These are phyloP conservation scores for Cryptococcus maquisensis DNA, from an alignment of 1,284 basidiomycete species.

Conservation along the genomic window DNA sequence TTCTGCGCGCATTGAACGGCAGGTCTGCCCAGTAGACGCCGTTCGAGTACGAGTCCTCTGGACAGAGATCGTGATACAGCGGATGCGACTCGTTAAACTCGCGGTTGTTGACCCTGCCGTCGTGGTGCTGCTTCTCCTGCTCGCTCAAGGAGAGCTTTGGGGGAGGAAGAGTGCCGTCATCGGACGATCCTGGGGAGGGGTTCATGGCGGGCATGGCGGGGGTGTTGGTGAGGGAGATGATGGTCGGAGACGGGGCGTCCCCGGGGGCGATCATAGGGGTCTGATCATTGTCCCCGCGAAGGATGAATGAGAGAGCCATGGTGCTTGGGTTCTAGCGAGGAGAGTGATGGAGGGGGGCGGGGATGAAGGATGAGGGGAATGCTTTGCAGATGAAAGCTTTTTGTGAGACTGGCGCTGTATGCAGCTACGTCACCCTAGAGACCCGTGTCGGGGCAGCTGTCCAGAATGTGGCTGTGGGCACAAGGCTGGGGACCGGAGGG, in stretches of 20 bases:
- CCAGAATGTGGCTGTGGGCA: no score
- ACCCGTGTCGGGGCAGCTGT: no score
- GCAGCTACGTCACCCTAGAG: no score
- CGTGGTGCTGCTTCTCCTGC: slow-evolving; percentile 2
- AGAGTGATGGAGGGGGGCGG: not conserved
- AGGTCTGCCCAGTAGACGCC: slow-evolving; percentile 49
- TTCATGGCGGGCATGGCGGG: not conserved
- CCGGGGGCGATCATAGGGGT: slow-evolving; percentile 19
- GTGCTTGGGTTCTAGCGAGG: slow-evolving; percentile 1
- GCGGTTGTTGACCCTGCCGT: slow-evolving; percentile 3
- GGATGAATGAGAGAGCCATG: slow-evolving; percentile 21
- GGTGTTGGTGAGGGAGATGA: slow-evolving; percentile 8
- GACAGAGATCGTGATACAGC: slow-evolving; percentile 45
- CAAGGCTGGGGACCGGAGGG: no score
- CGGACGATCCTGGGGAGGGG: not conserved
- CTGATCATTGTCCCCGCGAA: slow-evolving; percentile 14
- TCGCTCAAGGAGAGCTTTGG: not conserved
- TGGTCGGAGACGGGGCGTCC: slow-evolving; percentile 13
- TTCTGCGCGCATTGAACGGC: slow-evolving; percentile 33
- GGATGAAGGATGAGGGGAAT: not conserved
- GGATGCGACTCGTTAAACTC: slow-evolving; percentile 34
- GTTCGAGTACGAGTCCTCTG: slow-evolving; percentile 41
- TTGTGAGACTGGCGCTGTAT: no score
- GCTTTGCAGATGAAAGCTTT: no score
- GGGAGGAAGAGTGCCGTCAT: slow-evolving; percentile 4